Percentiles rank a stretch among this genome's conserved stretches.
Evolutionary conservation across 1,284 basidiomycete species (phyloP).

Genomic region (Ceratobasidium sp.): DNA sequence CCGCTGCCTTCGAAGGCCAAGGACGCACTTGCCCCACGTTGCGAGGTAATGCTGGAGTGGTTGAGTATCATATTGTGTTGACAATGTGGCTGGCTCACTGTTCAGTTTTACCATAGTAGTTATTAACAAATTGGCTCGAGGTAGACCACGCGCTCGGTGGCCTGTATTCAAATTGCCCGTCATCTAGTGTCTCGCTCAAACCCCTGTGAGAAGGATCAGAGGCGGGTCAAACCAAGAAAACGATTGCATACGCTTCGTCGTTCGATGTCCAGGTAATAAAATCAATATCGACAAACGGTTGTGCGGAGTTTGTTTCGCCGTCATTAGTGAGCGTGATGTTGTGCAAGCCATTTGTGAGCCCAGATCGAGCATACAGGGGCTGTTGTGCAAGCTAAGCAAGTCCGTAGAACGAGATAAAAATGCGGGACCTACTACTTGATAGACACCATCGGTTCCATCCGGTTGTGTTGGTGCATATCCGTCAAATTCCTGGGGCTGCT

Average conservation of each 20-base stretch:
- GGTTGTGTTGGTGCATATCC: conserved; percentile 22
- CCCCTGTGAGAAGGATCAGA: background rate
- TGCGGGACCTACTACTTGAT: conserved; percentile 13
- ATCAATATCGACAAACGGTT: conserved; percentile 28
- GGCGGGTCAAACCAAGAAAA: background rate
- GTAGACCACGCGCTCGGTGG: background rate
- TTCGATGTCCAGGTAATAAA: conserved; percentile 33
- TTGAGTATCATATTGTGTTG: background rate
- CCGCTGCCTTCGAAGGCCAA: conserved; percentile 21
- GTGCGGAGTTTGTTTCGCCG: background rate
- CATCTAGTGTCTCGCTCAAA: conserved; percentile 1
- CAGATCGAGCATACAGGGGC: conserved; percentile 1
- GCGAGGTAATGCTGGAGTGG: background rate
- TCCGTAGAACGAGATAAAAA: background rate
- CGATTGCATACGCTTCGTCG: conserved; percentile 6
- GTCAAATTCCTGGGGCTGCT: conserved; percentile 9
- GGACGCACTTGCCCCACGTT: background rate
- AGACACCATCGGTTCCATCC: conserved; percentile 23
- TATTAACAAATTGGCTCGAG: background rate
- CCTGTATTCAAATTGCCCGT: conserved; percentile 2
- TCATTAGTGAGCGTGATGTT: conserved; percentile 13
- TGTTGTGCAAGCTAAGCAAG: background rate
- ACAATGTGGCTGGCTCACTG: background rate
- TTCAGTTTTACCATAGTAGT: conserved; percentile 14
- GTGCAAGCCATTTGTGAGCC: conserved; percentile 15